Percentiles rank a stretch among this genome's conserved stretches.
These are phyloP conservation scores for Orbilia brochopaga DNA, from an alignment of 2,329 filamentous ascomycete species.

Conservation along the genomic window DNA sequence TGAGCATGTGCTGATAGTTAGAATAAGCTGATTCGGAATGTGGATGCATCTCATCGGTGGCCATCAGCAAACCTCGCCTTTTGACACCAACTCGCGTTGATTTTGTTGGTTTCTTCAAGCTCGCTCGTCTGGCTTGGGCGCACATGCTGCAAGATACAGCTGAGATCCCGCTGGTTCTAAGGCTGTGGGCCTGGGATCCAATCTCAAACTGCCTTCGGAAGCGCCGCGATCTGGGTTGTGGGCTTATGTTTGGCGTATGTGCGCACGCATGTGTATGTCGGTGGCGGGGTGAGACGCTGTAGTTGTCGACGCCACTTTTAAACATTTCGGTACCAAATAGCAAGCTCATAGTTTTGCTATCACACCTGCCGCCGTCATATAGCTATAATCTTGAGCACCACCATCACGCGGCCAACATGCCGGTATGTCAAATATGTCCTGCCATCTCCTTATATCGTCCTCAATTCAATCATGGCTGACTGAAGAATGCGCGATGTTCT, in stretches of 20 bases:
- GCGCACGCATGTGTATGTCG: too few relatives aligned
- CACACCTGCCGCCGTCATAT: too few relatives aligned
- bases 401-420: slow-evolving; percentile 15
- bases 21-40: neutral
- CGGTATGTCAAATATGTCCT: slow-evolving; percentile 25
- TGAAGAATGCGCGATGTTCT: slow-evolving; percentile 7
- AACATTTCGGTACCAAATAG: neutral
- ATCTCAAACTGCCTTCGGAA: neutral
- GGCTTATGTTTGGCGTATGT: neutral
- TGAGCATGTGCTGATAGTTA: slow-evolving; percentile 6
- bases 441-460: neutral
- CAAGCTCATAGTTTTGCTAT: neutral
- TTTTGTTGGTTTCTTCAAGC: slow-evolving; percentile 22
- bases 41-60: neutral
- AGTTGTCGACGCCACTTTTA: too few relatives aligned
- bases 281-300: too few relatives aligned
- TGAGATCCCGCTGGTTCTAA: neutral
- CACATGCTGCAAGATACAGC: neutral
- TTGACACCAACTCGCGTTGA: slow-evolving; percentile 1
- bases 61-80: neutral
- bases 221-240: neutral
- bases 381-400: slow-evolving; percentile 5
- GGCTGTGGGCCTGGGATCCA: neutral
- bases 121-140: neutral
- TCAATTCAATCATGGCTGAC: neutral